Percentiles rank a stretch among this genome's conserved stretches.
Conservation (phyloP, 148 eudicot species). For the Rhododendron simsii region DNA sequence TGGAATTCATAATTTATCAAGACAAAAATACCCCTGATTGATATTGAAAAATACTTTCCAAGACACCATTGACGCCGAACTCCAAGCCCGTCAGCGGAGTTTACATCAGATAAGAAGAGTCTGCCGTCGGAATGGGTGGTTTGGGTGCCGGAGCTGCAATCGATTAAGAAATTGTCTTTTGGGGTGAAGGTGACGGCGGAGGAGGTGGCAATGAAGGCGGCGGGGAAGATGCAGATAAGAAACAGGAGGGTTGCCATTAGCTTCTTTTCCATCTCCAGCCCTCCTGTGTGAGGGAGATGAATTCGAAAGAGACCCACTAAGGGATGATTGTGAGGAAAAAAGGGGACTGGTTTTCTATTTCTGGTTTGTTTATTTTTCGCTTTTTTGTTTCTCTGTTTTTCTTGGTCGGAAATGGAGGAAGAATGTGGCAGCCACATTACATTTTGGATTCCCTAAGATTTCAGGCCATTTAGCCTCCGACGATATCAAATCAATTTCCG, state of each 20-base stretch:
- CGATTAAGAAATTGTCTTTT: too few relatives aligned
- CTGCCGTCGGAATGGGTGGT: too few relatives aligned
- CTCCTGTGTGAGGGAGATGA: conserved; percentile 10
- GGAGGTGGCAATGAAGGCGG: too few relatives aligned
- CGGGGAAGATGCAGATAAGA: conserved; percentile 14
- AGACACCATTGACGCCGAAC: too few relatives aligned
- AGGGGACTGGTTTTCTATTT: not conserved
- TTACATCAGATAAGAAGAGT: too few relatives aligned
- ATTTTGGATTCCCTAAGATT: not conserved
- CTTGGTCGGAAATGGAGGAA: not conserved
- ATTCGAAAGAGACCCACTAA: not conserved
- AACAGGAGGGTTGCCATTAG: conserved; percentile 17
- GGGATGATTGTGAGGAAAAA: not conserved
- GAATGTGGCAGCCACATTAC: not conserved
- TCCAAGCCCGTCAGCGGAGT: too few relatives aligned
- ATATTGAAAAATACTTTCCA: too few relatives aligned
- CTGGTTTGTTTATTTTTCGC: not conserved
- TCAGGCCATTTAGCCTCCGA: not conserved
- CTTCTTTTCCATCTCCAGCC: conserved; percentile 11
- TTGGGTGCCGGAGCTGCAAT: too few relatives aligned
- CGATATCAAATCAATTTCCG: not conserved
- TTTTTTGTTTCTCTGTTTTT: not conserved
- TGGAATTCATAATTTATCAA: too few relatives aligned
- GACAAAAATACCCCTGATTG: too few relatives aligned
- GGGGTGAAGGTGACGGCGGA: too few relatives aligned